Percentiles rank a stretch among this genome's conserved stretches.
These are phyloP conservation scores for Penicillium coffeae DNA, from an alignment of 495 filamentous ascomycete species.

Conservation along the genomic window DNA sequence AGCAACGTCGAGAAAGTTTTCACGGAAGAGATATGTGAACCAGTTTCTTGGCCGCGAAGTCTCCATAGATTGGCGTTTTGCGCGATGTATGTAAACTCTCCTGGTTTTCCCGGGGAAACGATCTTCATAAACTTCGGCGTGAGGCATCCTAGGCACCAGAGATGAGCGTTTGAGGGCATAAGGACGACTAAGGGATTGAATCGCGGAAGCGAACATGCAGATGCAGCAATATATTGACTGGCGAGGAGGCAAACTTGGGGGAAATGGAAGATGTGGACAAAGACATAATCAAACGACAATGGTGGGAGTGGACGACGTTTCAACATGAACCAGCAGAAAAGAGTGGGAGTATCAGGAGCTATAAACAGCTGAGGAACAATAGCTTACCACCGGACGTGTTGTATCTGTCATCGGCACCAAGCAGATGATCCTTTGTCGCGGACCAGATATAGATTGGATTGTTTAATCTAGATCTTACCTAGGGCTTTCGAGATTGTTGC, in stretches of 20 bases:
- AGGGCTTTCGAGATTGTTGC: background rate
- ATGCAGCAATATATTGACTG: background rate
- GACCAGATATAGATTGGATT: background rate
- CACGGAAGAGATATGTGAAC: background rate
- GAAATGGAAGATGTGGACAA: background rate
- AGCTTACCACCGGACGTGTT: conserved; percentile 10
- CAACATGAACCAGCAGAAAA: background rate
- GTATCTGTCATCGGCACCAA: conserved; percentile 26
- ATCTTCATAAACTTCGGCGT: background rate
- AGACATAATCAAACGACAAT: background rate
- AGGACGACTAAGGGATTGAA: background rate
- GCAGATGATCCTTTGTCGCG: conserved; percentile 18
- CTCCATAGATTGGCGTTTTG: too few relatives aligned
- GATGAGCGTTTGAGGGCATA: background rate
- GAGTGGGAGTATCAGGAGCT: background rate
- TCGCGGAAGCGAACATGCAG: background rate
- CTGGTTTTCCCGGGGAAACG: background rate
- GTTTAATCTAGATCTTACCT: background rate
- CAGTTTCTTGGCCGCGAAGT: background rate
- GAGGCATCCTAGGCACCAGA: background rate
- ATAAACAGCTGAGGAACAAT: background rate
- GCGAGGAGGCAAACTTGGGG: background rate
- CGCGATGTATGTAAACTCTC: background rate
- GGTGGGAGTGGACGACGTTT: background rate
- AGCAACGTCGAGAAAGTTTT: background rate